Evolutionary conservation across 257 asterid species (phyloP), one percentile per base, ranked within the genome.

Genomic region (Rhazya stricta): DNA sequence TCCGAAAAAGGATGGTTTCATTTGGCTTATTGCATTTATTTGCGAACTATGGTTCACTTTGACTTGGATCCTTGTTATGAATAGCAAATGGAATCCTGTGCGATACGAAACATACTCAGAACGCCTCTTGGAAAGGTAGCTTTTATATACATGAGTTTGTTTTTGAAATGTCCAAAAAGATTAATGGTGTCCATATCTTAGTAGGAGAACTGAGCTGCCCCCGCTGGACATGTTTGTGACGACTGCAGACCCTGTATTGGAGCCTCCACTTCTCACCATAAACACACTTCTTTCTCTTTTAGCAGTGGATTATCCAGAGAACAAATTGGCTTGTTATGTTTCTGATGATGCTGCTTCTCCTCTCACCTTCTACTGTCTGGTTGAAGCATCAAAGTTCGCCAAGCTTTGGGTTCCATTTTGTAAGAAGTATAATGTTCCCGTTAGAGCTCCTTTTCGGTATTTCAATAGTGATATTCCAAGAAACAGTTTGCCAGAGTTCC

Each of bases 41-140:
- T 84, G 87, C 15, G 87, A 84, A 51, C 61, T 83, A 56, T 81
- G 87, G 87, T 84, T 84, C 82, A 79, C 83, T 76, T 69, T 81
- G 76, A 23, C 61, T 37, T 84, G 87, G 87, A 46, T 84, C 46
- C 78, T 84, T 67, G 39, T 5, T 23, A 29, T 84, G 67, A 84
- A 69, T 72, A 6, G 46, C 65, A 84, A 84, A 74, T 84, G 85
- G 85, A 81, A 12, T 76, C 83, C 53, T n/a, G 30, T 77, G 1
- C 46, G 73, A 11, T 21, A 72, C 69, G 50, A 56, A 69, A 76
- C 81, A 27, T 78, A 76, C 61, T 83, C 85, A 0, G 61, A 69
- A 58, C 78, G 78, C 48, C 85, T 84, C 32, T 16, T 67, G 53
- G 65, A 84, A 70, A 15, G 81, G 87, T 83, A 75, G 5, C 45